Percentiles rank a stretch among this genome's conserved stretches.
Evolutionary conservation across 1,284 basidiomycete species (phyloP).

Genomic region (Ceratorhiza oryzae-sativae): DNA sequence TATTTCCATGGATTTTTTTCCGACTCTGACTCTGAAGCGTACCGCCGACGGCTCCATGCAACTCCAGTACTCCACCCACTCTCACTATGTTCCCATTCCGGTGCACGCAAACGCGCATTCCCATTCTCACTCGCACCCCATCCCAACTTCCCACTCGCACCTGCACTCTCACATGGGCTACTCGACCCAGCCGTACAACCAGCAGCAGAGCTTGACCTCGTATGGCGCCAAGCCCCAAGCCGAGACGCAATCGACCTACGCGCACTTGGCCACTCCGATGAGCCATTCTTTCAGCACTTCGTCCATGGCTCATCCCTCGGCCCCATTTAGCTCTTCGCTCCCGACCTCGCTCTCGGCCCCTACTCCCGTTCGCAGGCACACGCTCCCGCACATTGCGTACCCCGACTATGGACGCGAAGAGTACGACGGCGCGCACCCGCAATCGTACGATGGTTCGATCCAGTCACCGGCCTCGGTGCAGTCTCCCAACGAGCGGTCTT

Average conservation of each 20-base stretch:
- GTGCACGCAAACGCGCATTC: constrained; percentile 5
- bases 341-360: constrained; percentile 32
- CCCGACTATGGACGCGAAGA: constrained; percentile 33
- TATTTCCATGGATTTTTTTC: constrained; percentile 4
- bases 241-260: neutral
- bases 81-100: constrained; percentile 27
- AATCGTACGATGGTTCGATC: constrained; percentile 34
- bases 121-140: neutral
- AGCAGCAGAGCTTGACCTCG: constrained; percentile 29
- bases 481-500: constrained; percentile 31
- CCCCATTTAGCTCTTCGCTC: constrained; percentile 27
- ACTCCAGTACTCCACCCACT: constrained; percentile 23
- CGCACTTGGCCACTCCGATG: constrained; percentile 13
- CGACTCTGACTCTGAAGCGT: constrained; percentile 30
- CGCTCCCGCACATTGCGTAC: constrained; percentile 33
- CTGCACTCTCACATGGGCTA: neutral
- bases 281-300: constrained; percentile 34
- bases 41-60: constrained; percentile 28
- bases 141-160: neutral
- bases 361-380: constrained; percentile 27
- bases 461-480: constrained; percentile 33
- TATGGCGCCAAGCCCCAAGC: constrained; percentile 29
- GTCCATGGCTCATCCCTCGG: constrained; percentile 3
- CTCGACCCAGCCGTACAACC: neutral
- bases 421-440: constrained; percentile 21